These are phyloP conservation scores for Gastrolobium villosum DNA, from an alignment of 306 rosid genomes.

Conservation along the genomic window DNA sequence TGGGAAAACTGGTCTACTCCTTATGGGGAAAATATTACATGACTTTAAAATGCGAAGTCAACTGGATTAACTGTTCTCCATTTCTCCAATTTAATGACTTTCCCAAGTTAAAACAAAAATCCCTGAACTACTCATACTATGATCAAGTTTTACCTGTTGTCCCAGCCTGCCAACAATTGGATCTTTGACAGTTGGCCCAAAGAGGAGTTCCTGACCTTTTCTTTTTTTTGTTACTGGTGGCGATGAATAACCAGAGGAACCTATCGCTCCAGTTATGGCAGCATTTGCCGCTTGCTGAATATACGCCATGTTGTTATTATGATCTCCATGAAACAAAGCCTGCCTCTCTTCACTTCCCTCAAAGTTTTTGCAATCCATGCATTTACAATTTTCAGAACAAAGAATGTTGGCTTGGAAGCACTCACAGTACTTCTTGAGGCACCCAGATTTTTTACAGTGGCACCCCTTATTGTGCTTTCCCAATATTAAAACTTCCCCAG, in stretches of 20 bases:
- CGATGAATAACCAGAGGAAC: slow-evolving; percentile 94
- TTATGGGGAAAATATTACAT: neutral
- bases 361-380: slow-evolving; percentile 99
- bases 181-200: slow-evolving; percentile 75
- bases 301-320: slow-evolving; percentile 79
- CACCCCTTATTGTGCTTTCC: slow-evolving; percentile 99
- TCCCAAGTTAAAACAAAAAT: slow-evolving; percentile 43
- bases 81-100: slow-evolving; percentile 30
- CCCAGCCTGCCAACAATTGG: slow-evolving; percentile 69
- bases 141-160: slow-evolving; percentile 73
- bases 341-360: slow-evolving; percentile 99
- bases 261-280: slow-evolving; percentile 99
- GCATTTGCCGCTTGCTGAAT: slow-evolving; percentile 99
- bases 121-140: neutral
- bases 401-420: slow-evolving; percentile 99
- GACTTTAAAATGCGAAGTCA: slow-evolving; percentile 8
- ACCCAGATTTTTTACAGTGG: slow-evolving; percentile 98
- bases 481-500: slow-evolving; percentile 84
- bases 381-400: slow-evolving; percentile 98
- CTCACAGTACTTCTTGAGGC: slow-evolving; percentile 98
- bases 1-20: neutral
- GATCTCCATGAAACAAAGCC: slow-evolving; percentile 95
- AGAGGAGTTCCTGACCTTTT: slow-evolving; percentile 79
- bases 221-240: slow-evolving; percentile 86
- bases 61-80: slow-evolving; percentile 20